Conservation (phyloP, 305 asterid genomes). For the Fraxinus nigra region DNA sequence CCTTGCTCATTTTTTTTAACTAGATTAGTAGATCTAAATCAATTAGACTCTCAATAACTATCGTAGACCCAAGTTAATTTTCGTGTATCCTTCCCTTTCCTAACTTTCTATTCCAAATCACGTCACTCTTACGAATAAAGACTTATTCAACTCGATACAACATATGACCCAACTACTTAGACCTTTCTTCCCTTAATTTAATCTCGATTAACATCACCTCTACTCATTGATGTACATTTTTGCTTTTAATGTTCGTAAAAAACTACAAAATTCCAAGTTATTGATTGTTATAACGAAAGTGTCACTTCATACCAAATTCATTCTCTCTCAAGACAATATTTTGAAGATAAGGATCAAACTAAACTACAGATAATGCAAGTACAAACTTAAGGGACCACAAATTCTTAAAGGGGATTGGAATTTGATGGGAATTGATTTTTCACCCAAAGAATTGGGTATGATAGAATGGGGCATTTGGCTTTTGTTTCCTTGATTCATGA, state of each 20-base stretch:
- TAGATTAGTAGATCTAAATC: neutral
- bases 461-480: neutral
- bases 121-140: neutral
- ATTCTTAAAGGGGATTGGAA: neutral
- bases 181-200: neutral
- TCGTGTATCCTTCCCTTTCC: neutral
- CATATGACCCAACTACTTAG: neutral
- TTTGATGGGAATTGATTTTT: neutral
- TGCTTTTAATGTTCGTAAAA: neutral
- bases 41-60: neutral
- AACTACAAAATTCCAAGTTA: neutral
- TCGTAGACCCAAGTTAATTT: neutral
- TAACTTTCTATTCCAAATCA: neutral
- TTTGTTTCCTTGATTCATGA: neutral
- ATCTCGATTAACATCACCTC: neutral
- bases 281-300: neutral
- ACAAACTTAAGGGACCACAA: slow-evolving; percentile 34
- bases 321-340: neutral
- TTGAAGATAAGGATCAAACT: neutral
- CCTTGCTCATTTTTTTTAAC: neutral
- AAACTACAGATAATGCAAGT: slow-evolving; percentile 16
- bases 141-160: neutral
- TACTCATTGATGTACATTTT: neutral
- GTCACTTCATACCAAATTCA: neutral
- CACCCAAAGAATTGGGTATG: slow-evolving; percentile 11